Base-by-base conservation (phyloP, 1,284 basidiomycete genomes). In the Veloboletus limbatus region DNA sequence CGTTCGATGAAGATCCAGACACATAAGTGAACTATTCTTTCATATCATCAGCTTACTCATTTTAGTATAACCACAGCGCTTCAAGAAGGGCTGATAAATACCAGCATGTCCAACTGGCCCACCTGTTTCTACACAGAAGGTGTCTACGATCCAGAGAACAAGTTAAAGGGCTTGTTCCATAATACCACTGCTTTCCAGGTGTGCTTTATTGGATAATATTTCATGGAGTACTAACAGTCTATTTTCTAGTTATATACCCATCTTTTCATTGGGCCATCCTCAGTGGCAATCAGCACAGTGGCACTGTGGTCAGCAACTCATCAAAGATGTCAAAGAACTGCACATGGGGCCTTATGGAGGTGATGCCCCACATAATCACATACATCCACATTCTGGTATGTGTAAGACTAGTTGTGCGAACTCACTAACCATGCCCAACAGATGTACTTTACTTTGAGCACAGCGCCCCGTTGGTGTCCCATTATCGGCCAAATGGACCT, bases 91-190 rank as follows among this genome's bases (percentile, higher is more conserved):
- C 5, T 1, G 11, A 35, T 43, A 4, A 35, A 35, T 6, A 16
- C 8, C n/a, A n/a, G n/a, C n/a, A n/a, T n/a, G n/a, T n/a, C n/a
- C n/a, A 21, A 24, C 6, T 54, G 53, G 45, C 49, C 28, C 2
- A 22, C 30, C 0, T 2, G 17, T 2, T 48, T 52, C 33, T 53
- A 52, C 13, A 27, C 35, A 3, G 26, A 47, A 0, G 36, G 10
- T 11, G 8, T 20, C 0, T 45, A 43, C 6, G 16, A 53, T 2
- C 24, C 8, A 2, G 4, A 27, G 3, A 16, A 53, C 27, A 45
- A 36, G 8, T 7, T 40, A 0, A 22, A 31, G 1, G 43, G 40
- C 0, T 25, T 52, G 8, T 52, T 53, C 2, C 16, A 9, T 2
- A 22, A 24, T 22, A 42, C 21, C 1, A 16, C 9, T 0, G 40